phyloP scores from a whole-genome alignment of 140 eudicot genomes.

The Bidens hawaiensis region DNA sequence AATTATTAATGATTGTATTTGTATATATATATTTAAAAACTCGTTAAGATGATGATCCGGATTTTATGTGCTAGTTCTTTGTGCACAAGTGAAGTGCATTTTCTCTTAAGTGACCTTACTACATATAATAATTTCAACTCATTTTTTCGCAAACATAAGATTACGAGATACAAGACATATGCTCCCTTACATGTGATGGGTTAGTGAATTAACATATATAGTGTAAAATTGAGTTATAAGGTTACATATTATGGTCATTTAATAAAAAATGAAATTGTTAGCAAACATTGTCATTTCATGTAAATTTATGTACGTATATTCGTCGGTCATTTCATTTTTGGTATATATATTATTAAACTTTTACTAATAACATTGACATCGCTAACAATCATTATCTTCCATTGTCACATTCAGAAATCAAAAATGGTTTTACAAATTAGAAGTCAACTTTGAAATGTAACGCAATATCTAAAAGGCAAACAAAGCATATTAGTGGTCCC shows the following conservation, averaged over 20 bases:
- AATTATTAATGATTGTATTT: too few species aligned
- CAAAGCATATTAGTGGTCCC: constrained; percentile 22
- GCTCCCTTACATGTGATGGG: too few species aligned
- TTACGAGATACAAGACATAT: neutral
- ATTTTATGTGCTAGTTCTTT: neutral
- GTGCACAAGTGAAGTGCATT: neutral
- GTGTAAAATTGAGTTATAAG: neutral
- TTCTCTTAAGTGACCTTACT: neutral
- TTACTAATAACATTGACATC: neutral
- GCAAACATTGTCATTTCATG: too few species aligned
- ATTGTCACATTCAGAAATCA: neutral
- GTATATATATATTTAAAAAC: too few species aligned
- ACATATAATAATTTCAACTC: too few species aligned
- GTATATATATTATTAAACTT: too few species aligned
- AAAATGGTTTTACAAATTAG: neutral
- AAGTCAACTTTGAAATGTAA: constrained; percentile 28
- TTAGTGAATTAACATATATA: too few species aligned
- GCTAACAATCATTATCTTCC: constrained; percentile 4
- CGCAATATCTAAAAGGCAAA: constrained; percentile 13
- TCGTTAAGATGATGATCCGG: neutral
- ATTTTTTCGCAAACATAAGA: too few species aligned
- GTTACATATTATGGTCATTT: neutral
- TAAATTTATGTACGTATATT: too few species aligned
- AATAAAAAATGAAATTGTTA: too few species aligned
- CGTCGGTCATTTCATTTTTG: too few species aligned